Percentiles rank a stretch among this genome's conserved stretches.
Conservation (phyloP, 345 rosid genomes). For the Balakata baccata region DNA sequence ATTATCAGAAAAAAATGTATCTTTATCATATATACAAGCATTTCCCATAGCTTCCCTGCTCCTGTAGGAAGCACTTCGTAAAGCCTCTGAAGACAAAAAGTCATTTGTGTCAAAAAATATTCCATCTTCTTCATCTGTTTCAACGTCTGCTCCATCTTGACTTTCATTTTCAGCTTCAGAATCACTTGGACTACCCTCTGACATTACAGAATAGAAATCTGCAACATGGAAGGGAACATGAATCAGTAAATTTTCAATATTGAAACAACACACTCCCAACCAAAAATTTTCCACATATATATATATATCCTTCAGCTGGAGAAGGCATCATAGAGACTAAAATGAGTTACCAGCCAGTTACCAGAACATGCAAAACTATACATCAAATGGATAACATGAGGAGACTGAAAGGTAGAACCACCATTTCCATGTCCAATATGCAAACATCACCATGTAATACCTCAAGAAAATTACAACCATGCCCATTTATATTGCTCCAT, state of each 20-base stretch:
- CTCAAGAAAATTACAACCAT: background rate
- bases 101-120: conserved; percentile 83
- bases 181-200: conserved; percentile 86
- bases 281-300: no score
- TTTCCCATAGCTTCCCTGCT: conserved; percentile 68
- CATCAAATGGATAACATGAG: background rate
- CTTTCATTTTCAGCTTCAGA: conserved; percentile 91
- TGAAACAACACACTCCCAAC: background rate
- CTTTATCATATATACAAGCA: conserved; percentile 56
- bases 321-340: background rate
- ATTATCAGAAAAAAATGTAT: conserved; percentile 54
- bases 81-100: conserved; percentile 72
- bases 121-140: conserved; percentile 88
- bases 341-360: background rate
- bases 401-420: background rate
- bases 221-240: conserved; percentile 24
- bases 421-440: no score
- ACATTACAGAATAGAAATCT: conserved; percentile 99
- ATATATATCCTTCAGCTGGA: background rate
- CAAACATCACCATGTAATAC: background rate
- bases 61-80: conserved; percentile 86
- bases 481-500: background rate
- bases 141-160: conserved; percentile 81
- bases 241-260: conserved; percentile 10
- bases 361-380: background rate